Percentiles rank a stretch among this genome's conserved stretches.
Evolutionary conservation across 768 basidiomycete genomes (phyloP).

Genomic region (Podaxis pistillaris): DNA sequence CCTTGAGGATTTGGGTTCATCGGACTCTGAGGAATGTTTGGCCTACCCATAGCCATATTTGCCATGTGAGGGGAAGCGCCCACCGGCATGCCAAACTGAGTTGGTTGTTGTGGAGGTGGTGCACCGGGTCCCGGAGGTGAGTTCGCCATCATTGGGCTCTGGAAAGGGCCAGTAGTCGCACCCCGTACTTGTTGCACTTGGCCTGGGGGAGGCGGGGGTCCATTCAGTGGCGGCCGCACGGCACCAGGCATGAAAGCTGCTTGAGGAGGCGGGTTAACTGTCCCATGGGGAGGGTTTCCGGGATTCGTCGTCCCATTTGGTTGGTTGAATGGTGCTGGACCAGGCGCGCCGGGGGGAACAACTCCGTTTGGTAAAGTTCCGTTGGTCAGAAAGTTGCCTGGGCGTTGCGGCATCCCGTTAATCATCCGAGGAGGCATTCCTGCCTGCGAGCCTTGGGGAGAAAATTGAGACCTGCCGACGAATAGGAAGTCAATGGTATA

Average conservation of each 20-base stretch:
- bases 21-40: slow-evolving; percentile 50
- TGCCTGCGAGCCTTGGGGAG: slow-evolving; percentile 12
- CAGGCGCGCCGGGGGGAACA: slow-evolving; percentile 13
- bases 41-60: slow-evolving; percentile 33
- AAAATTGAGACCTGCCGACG: neutral
- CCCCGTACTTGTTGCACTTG: slow-evolving; percentile 17
- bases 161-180: slow-evolving; percentile 41
- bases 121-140: slow-evolving; percentile 46
- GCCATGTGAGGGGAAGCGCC: slow-evolving; percentile 53
- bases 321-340: slow-evolving; percentile 12
- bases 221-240: slow-evolving; percentile 16
- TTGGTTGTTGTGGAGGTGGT: slow-evolving; percentile 27
- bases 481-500: neutral
- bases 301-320: slow-evolving; percentile 13
- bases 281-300: slow-evolving; percentile 9
- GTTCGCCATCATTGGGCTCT: slow-evolving; percentile 63
- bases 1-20: slow-evolving; percentile 27
- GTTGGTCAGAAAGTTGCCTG: slow-evolving; percentile 8
- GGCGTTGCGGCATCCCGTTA: slow-evolving; percentile 17
- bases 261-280: slow-evolving; percentile 17
- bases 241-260: slow-evolving; percentile 22
- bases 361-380: slow-evolving; percentile 14
- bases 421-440: slow-evolving; percentile 17
- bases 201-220: slow-evolving; percentile 18
- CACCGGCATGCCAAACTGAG: slow-evolving; percentile 46